Evolutionary conservation across 495 filamentous ascomycete genomes (phyloP), one percentile per base, ranked within the genome.

Genomic region (Aspergillus indologenus): DNA sequence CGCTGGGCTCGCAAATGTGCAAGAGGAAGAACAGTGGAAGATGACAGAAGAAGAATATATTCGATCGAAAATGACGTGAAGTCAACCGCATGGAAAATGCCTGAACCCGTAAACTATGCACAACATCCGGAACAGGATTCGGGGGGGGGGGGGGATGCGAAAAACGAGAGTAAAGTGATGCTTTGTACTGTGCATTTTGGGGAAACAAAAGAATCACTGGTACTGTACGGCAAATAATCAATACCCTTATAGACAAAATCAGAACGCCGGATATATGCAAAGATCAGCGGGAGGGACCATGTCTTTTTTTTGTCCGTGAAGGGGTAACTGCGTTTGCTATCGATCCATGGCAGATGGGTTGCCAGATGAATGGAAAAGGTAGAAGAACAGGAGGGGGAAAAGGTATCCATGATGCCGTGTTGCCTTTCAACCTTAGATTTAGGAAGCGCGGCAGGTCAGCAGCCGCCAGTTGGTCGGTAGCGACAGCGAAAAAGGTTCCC

Each of bases 181-280:
- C 34, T 14, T 40, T 14, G 12, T 15, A 26, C 40, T 60, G 43
- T 46, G 56, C 23, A 29, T n/a, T n/a, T n/a, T n/a, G n/a, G 43
- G 50, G 21, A 48, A 54, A 43, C 26, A 52, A 50, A 47, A 54
- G 14, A 11, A 58, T 31, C 53, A 49, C 9, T 24, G 46, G 54
- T 50, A 42, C 42, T 54, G 57, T 42, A 34, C n/a, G 23, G 56
- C 48, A 2, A n/a, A 34, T 53, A 59, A 65, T 43, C 53, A 50
- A 52, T 45, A 55, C 57, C 56, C 43, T 29, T 49, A 58, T 12
- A 59, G 18, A 66, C 60, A 45, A 26, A 44, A 19, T 40, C 6
- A 40, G n/a, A 68, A 68, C 66, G 66, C 65, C 65, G 34, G 47
- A 42, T 65, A 61, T 68, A 68, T 68, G 65, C 65, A 68, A 29